A percentile compares a stretch with the other conserved stretches of the same genome.
Conservation (phyloP, 148 eudicot genomes). For the Chenopodium album region DNA sequence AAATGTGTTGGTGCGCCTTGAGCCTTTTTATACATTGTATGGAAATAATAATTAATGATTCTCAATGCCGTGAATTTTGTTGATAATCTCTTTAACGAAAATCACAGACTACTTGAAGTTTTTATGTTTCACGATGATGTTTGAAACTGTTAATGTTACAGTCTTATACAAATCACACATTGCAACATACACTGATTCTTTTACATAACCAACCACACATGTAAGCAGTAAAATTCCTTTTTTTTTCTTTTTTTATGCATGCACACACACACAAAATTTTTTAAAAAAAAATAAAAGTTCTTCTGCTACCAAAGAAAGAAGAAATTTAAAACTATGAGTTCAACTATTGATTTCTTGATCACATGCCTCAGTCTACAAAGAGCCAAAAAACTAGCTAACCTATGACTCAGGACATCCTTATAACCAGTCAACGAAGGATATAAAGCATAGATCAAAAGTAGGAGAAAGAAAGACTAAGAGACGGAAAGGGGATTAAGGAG, state of each 20-base stretch:
- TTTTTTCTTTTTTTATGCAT: no score
- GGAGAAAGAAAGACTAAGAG: background rate
- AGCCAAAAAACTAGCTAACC: background rate
- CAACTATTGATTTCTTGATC: background rate
- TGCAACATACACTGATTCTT: no score
- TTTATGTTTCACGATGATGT: no score
- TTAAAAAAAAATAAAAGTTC: background rate
- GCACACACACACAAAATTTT: no score
- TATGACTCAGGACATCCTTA: background rate
- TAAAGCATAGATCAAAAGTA: background rate
- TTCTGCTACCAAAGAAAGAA: background rate
- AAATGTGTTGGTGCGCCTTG: no score
- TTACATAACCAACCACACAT: no score
- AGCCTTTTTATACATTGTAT: no score
- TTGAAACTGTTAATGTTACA: background rate
- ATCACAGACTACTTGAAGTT: no score
- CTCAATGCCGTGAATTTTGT: no score
- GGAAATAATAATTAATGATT: no score
- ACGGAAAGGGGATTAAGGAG: background rate
- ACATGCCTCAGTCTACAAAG: background rate
- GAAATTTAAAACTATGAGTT: background rate
- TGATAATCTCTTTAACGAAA: no score
- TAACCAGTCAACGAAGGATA: background rate
- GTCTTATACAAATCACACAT: background rate
- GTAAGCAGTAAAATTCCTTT: no score